These are phyloP conservation scores for Phaeolepiota aurea DNA, from an alignment of 768 basidiomycete species.

Conservation along the genomic window DNA sequence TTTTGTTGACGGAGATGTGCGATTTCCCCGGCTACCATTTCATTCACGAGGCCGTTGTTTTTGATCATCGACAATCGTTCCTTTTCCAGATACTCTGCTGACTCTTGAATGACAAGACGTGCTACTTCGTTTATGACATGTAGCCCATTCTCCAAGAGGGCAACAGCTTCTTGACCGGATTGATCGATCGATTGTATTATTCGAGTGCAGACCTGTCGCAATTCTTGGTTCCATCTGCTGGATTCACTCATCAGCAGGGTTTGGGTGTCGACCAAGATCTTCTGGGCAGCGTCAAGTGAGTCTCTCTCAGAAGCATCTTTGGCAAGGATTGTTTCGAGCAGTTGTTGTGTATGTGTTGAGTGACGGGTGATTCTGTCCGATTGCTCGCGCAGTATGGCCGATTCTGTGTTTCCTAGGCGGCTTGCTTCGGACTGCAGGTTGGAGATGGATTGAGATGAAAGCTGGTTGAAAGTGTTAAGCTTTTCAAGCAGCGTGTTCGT, in stretches of 20 bases:
- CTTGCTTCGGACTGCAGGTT: conserved; percentile 49
- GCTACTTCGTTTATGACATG: conserved; percentile 50
- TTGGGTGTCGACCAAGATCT: background rate
- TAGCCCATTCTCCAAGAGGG: conserved; percentile 49
- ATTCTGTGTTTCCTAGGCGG: too few relatives aligned
- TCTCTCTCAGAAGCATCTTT: background rate
- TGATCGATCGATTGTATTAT: conserved; percentile 39
- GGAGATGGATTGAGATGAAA: conserved; percentile 41
- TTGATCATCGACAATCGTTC: conserved; percentile 46
- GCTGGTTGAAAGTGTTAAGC: conserved; percentile 54
- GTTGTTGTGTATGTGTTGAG: too few relatives aligned
- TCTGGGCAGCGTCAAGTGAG: background rate
- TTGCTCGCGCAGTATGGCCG: too few relatives aligned
- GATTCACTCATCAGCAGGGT: conserved; percentile 22
- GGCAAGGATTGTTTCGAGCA: too few relatives aligned
- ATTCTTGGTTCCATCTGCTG: conserved; percentile 42
- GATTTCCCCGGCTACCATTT: conserved; percentile 16
- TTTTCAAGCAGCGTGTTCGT: conserved; percentile 45
- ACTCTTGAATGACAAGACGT: conserved; percentile 51
- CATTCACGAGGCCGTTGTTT: conserved; percentile 38
- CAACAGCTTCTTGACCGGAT: conserved; percentile 34
- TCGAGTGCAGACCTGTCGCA: conserved; percentile 39
- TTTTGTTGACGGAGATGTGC: conserved; percentile 52
- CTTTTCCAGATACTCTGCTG: conserved; percentile 43
- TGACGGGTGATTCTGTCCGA: too few relatives aligned